Evolutionary conservation across 2,329 filamentous ascomycete genomes (phyloP), one percentile per base, ranked within the genome.

Genomic region (Stachybotrys echinatus): DNA sequence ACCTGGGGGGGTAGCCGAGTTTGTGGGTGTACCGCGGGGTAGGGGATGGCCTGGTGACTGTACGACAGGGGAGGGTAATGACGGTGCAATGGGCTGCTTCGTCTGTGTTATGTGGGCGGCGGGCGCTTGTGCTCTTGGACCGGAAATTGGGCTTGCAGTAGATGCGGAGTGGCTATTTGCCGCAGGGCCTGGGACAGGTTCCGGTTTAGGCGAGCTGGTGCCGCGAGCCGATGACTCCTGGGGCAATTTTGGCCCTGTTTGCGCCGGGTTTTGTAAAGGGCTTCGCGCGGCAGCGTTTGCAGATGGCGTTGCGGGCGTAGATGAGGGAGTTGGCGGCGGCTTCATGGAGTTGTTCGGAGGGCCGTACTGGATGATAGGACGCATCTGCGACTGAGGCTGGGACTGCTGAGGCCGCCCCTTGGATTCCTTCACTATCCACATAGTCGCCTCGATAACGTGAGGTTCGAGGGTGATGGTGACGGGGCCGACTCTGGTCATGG

Each of bases 401-500:
- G 57, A 20, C 54, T 52, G 61, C 20, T 27, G 51, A 21, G 70
- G 66, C 37, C 71, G 66, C 21, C 61, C 74, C 55, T 80, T 82
- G 7, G 78, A 74, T 48, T 87, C 84, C 61, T 88, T 87, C 51
- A 90, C 83, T 19, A 80, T 79, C 61, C 79, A 91, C 73, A 91
- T 81, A 44, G 80, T 85, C 17, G 87, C 88, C 56, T 91, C 87
- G 58, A 94, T 82, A 42, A 88, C 80, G 62, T 94, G 88, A 42
- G 89, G 89, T 65, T 92, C 89, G 52, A 92, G 83, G 20, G 83
- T 86, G 54, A 95, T 83, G 31, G 84, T 84, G 54, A 88, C 84
- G 57, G 80, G 80, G 57, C 89, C 89, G 20, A 89, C 78, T 65
- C 84, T 88, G 55, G 78, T 74, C 83, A 90, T 89, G 54, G 78